These are phyloP conservation scores for Sugiyamaella xylanicola DNA, from an alignment of 1,139 yeast genomes.

Conservation along the genomic window DNA sequence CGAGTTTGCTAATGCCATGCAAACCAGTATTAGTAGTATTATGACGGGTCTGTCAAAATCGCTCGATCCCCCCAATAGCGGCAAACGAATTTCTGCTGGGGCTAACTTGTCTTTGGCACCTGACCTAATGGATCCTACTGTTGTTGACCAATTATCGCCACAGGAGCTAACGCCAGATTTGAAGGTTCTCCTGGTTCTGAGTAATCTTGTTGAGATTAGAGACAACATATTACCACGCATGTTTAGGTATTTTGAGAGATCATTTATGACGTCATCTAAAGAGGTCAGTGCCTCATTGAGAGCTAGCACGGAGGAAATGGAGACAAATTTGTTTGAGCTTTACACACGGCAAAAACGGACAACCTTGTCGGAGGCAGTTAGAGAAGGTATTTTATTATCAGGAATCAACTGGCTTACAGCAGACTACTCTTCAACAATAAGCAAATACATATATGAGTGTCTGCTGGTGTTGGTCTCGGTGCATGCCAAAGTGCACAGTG, in stretches of 20 bases:
- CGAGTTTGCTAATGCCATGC: conserved; percentile 16
- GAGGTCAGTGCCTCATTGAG: conserved; percentile 48
- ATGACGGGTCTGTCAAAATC: conserved; percentile 11
- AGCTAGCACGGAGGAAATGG: conserved; percentile 51
- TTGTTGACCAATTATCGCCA: conserved; percentile 34
- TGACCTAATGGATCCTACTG: conserved; percentile 19
- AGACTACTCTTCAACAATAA: conserved; percentile 42
- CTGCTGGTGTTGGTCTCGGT: conserved; percentile 55
- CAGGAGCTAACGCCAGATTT: conserved; percentile 43
- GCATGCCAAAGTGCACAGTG: conserved; percentile 53
- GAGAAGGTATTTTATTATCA: conserved; percentile 47
- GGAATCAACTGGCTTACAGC: conserved; percentile 51
- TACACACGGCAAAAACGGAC: conserved; percentile 55
- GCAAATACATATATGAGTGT: conserved; percentile 53
- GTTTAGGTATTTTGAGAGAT: conserved; percentile 50
- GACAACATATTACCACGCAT: conserved; percentile 51
- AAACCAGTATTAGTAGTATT: conserved; percentile 19
- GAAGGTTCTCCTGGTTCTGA: conserved; percentile 48
- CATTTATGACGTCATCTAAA: conserved; percentile 49
- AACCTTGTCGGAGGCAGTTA: conserved; percentile 50
- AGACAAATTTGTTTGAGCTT: conserved; percentile 54
- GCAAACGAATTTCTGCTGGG: conserved; percentile 11
- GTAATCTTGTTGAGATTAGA: conserved; percentile 55
- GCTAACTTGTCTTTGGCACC: background rate
- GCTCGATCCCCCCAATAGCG: background rate